Evolutionary conservation across 2,329 filamentous ascomycete species (phyloP).

Genomic region (Coniochaeta hoffmannii): DNA sequence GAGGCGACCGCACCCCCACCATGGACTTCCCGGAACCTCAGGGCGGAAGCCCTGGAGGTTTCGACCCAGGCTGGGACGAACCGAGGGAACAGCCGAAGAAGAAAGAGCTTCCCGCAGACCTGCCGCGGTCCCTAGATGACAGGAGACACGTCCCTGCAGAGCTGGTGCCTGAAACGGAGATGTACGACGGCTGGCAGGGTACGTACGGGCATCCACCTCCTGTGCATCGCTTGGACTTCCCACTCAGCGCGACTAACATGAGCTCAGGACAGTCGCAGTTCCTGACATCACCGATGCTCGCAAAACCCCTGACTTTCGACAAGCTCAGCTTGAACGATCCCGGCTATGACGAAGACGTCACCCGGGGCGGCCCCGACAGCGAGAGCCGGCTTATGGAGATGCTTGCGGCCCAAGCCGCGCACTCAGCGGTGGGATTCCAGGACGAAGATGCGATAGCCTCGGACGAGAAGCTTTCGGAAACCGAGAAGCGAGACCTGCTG

Average conservation of each 20-base stretch:
- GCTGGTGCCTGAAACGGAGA: conserved; percentile 77
- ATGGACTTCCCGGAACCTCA: conserved; percentile 54
- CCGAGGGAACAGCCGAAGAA: conserved; percentile 25
- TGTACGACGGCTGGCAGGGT: conserved; percentile 99
- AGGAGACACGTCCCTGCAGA: conserved; percentile 61
- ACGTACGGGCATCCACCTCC: conserved; percentile 22
- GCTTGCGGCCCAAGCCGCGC: conserved; percentile 87
- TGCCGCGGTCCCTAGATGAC: conserved; percentile 89
- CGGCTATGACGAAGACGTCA: conserved; percentile 60
- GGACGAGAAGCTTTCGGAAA: conserved; percentile 64
- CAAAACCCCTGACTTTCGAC: conserved; percentile 75
- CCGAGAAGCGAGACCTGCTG: conserved; percentile 71
- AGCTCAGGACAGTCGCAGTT: conserved; percentile 85
- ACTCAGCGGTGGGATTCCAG: conserved; percentile 65
- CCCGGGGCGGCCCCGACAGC: conserved; percentile 59
- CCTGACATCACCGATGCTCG: conserved; percentile 75
- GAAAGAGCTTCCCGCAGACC: conserved; percentile 65
- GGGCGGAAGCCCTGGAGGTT: conserved; percentile 30
- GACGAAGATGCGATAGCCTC: conserved; percentile 74
- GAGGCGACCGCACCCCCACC: conserved; percentile 25
- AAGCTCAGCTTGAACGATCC: conserved; percentile 77
- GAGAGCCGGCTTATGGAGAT: conserved; percentile 90
- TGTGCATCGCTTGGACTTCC: conserved; percentile 5
- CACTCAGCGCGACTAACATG: conserved; percentile 6
- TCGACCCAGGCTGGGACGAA: conserved; percentile 26